A percentile compares a stretch with the other conserved stretches of the same genome.
Conservation (phyloP, 1,139 yeast species). For the Geotrichum klebahnii region DNA sequence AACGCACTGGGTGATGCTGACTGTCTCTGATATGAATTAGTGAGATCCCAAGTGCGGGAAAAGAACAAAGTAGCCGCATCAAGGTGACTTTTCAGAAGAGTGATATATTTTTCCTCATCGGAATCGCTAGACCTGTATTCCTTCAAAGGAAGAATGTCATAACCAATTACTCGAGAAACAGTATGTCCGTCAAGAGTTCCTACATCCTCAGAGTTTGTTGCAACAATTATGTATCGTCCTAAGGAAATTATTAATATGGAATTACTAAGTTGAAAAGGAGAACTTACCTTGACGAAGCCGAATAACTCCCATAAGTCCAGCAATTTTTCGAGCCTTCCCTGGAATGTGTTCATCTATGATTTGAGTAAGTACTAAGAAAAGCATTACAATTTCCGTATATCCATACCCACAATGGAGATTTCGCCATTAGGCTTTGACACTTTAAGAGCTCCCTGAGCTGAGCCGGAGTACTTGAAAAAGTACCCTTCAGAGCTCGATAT, state of each 20-base stretch:
- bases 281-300: conserved; percentile 45
- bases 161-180: conserved; percentile 56
- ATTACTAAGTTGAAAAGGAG: not conserved
- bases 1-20: conserved; percentile 14
- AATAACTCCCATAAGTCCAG: conserved; percentile 74
- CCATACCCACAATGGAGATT: conserved; percentile 20
- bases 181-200: conserved; percentile 62
- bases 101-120: conserved; percentile 62
- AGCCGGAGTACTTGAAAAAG: conserved; percentile 11
- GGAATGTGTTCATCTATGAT: conserved; percentile 16
- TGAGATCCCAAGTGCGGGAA: conserved; percentile 73
- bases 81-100: conserved; percentile 63
- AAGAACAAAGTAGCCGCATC: conserved; percentile 69
- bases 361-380: not conserved
- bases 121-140: conserved; percentile 39
- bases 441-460: conserved; percentile 9
- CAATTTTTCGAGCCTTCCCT: conserved; percentile 39
- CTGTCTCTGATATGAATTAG: conserved; percentile 66
- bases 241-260: not conserved
- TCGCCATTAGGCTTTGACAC: conserved; percentile 16
- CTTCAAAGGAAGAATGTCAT: conserved; percentile 55
- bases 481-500: conserved; percentile 19
- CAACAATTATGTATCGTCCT: conserved; percentile 49
- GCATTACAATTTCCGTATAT: too few relatives aligned
- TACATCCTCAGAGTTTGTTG: conserved; percentile 55